A percentile compares a stretch with the other conserved stretches of the same genome.
These are phyloP conservation scores for Castanea crenata DNA, from an alignment of 306 rosid species.

Conservation along the genomic window DNA sequence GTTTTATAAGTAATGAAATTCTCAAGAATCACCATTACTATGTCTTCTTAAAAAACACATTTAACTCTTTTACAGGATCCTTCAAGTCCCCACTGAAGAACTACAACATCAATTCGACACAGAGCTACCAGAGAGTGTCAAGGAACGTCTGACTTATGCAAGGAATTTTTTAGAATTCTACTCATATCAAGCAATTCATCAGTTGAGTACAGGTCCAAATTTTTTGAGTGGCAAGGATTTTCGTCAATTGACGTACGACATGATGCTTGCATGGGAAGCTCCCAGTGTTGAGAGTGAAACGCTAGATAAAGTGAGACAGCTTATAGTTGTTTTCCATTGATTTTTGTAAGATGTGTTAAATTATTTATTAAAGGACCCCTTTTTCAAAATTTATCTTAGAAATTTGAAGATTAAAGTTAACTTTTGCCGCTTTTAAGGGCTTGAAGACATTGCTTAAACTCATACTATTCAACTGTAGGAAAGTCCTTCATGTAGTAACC, in stretches of 20 bases:
- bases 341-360: slow-evolving; percentile 11
- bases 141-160: slow-evolving; percentile 64
- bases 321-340: slow-evolving; percentile 19
- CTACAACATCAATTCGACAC: slow-evolving; percentile 70
- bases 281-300: slow-evolving; percentile 52
- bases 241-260: slow-evolving; percentile 70
- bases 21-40: neutral
- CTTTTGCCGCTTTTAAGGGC: neutral
- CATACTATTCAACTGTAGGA: slow-evolving; percentile 52
- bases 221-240: slow-evolving; percentile 60
- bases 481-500: slow-evolving; percentile 31
- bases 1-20: neutral
- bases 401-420: neutral
- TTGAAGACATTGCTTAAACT: slow-evolving; percentile 13
- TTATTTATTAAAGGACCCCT: neutral
- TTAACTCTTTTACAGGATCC: slow-evolving; percentile 51
- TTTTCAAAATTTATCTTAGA: neutral
- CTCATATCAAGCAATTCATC: slow-evolving; percentile 65
- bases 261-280: slow-evolving; percentile 96
- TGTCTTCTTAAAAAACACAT: neutral
- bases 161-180: slow-evolving; percentile 71
- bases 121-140: slow-evolving; percentile 51
- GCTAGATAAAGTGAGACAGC: slow-evolving; percentile 42
- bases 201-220: slow-evolving; percentile 33
- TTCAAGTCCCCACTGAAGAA: slow-evolving; percentile 53